Percentiles rank a stretch among this genome's conserved stretches.
Conservation (phyloP, 306 rosid species). For the Inga leiocalycina region DNA sequence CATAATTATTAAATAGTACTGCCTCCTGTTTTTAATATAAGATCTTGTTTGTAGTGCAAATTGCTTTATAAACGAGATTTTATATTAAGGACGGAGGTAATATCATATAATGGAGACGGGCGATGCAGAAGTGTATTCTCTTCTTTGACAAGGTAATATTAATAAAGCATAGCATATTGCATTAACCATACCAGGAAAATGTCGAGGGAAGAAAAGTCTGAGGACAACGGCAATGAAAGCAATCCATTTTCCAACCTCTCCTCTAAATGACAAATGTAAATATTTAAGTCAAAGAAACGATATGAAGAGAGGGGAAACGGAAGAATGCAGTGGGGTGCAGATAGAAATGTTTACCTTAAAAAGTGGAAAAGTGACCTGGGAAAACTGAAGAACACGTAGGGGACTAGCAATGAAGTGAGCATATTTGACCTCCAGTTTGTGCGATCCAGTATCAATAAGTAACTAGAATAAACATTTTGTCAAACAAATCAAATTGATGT, state of each 20-base stretch:
- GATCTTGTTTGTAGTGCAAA: too few species aligned
- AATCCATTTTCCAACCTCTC: constrained; percentile 85
- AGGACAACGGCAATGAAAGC: constrained; percentile 72
- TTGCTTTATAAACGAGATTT: too few species aligned
- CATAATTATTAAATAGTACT: too few species aligned
- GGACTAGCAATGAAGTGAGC: constrained; percentile 81
- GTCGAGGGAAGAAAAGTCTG: constrained; percentile 83
- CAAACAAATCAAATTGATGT: not conserved
- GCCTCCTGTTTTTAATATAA: too few species aligned
- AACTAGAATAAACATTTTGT: constrained; percentile 49
- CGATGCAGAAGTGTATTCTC: too few species aligned
- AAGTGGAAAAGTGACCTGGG: constrained; percentile 63
- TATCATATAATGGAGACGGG: too few species aligned
- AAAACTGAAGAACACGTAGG: constrained; percentile 86
- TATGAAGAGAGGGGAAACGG: not conserved
- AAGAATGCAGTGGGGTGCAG: not conserved
- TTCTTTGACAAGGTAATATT: not conserved
- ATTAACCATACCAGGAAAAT: constrained; percentile 70
- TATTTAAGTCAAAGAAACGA: not conserved
- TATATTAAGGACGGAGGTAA: too few species aligned
- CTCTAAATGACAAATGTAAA: constrained; percentile 44
- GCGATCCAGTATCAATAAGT: constrained; percentile 82
- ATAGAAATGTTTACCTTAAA: constrained; percentile 49
- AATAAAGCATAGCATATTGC: not conserved
- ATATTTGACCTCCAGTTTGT: constrained; percentile 94